Evolutionary conservation across 805 yeast genomes (phyloP).

Genomic region (Kazachstania viticola): DNA sequence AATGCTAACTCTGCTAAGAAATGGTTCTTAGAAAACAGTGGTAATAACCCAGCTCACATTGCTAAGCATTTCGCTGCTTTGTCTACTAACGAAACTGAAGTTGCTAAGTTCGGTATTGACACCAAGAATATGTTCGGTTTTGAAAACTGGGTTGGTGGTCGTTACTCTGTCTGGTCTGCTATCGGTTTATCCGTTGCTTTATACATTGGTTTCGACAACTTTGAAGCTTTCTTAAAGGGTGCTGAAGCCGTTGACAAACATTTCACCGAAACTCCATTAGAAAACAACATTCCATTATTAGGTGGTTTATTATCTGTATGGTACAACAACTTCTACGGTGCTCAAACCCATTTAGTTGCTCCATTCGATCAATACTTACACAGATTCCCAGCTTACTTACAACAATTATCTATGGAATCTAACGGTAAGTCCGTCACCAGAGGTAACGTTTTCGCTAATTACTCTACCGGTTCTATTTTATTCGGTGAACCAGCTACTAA

Average conservation of each 20-base stretch:
- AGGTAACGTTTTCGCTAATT: constrained; percentile 80
- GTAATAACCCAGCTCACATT: constrained; percentile 49
- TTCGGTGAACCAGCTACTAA: constrained; percentile 99
- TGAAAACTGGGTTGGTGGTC: constrained; percentile 98
- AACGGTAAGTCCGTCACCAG: constrained; percentile 97
- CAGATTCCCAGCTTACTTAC: constrained; percentile 98
- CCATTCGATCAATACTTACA: constrained; percentile 98
- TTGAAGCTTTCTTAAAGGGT: constrained; percentile 85
- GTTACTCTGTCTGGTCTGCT: constrained; percentile 99
- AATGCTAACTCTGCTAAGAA: constrained; percentile 91
- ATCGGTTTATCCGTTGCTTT: constrained; percentile 93
- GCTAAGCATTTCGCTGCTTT: constrained; percentile 97
- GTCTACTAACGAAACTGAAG: constrained; percentile 87
- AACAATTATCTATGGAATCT: constrained; percentile 97
- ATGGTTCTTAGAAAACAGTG: constrained; percentile 77
- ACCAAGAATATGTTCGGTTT: constrained; percentile 97
- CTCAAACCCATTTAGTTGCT: constrained; percentile 96
- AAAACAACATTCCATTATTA: constrained; percentile 80
- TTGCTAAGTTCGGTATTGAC: constrained; percentile 91
- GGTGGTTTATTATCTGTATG: constrained; percentile 94
- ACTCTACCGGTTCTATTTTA: constrained; percentile 90
- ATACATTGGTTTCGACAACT: constrained; percentile 92
- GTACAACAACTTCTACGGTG: constrained; percentile 97
- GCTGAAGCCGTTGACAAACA: constrained; percentile 96
- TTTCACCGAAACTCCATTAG: constrained; percentile 73